phyloP scores from a whole-genome alignment of 1,284 basidiomycete genomes.

The Ustilago bromivora region DNA sequence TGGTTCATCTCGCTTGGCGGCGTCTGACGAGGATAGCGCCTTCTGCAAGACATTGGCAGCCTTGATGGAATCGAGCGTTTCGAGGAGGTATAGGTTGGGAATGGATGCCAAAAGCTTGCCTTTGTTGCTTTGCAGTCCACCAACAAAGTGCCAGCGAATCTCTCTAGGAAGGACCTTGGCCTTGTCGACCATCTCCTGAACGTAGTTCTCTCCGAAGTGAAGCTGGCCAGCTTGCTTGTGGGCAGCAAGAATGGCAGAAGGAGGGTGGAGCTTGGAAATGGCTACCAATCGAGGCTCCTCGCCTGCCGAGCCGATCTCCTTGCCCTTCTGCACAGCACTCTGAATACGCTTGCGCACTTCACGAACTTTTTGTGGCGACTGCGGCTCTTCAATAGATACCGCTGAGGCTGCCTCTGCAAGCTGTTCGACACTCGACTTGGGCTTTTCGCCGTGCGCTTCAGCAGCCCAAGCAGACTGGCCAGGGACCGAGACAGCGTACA shows the following conservation, averaged over 20 bases:
- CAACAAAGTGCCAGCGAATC: slow-evolving; percentile 93
- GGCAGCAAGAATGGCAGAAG: slow-evolving; percentile 81
- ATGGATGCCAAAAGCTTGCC: slow-evolving; percentile 87
- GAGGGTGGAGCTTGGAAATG: slow-evolving; percentile 94
- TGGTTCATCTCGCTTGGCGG: slow-evolving; percentile 71
- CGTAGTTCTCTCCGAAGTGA: slow-evolving; percentile 98
- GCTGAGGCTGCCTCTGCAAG: slow-evolving; percentile 18
- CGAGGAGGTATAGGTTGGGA: slow-evolving; percentile 87
- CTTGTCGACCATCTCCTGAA: slow-evolving; percentile 90
- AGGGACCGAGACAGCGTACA: slow-evolving; percentile 67
- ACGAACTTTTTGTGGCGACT: slow-evolving; percentile 35
- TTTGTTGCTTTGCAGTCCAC: slow-evolving; percentile 94
- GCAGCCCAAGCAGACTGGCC: slow-evolving; percentile 66
- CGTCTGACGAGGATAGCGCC: slow-evolving; percentile 74
- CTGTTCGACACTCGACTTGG: slow-evolving; percentile 1
- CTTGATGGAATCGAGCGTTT: slow-evolving; percentile 89
- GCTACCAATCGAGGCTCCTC: slow-evolving; percentile 77
- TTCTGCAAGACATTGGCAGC: slow-evolving; percentile 86
- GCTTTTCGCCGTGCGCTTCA: slow-evolving; percentile 28
- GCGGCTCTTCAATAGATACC: slow-evolving; percentile 22
- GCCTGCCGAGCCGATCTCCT: slow-evolving; percentile 36
- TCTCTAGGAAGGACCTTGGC: slow-evolving; percentile 63
- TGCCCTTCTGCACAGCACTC: slow-evolving; percentile 40
- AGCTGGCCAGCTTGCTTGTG: slow-evolving; percentile 75
- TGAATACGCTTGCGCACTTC: slow-evolving; percentile 48